phyloP scores from a whole-genome alignment of 495 filamentous ascomycete species.

The Pyrenula aspistea region DNA sequence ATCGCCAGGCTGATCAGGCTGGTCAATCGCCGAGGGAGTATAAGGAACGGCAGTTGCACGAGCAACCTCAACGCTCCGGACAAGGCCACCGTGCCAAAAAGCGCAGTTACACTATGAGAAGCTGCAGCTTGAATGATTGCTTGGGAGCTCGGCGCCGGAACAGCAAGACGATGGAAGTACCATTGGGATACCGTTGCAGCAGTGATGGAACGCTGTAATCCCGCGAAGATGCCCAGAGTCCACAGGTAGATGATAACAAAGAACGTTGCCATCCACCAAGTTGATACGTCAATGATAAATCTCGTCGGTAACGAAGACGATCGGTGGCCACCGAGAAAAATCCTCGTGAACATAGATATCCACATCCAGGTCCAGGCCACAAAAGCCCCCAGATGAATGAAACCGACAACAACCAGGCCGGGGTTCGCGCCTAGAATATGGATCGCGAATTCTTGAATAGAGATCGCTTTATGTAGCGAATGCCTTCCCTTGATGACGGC shows the following conservation, averaged over 20 bases:
- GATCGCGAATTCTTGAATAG: slow-evolving; percentile 82
- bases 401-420: slow-evolving; percentile 68
- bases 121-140: slow-evolving; percentile 76
- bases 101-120: slow-evolving; percentile 63
- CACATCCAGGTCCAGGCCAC: slow-evolving; percentile 90
- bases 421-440: slow-evolving; percentile 78
- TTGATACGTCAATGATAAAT: slow-evolving; percentile 74
- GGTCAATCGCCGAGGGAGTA: slow-evolving; percentile 64
- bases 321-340: slow-evolving; percentile 80
- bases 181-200: slow-evolving; percentile 94
- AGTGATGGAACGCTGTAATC: slow-evolving; percentile 80
- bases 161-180: slow-evolving; percentile 90
- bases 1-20: slow-evolving; percentile 49
- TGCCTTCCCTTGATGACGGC: slow-evolving; percentile 67
- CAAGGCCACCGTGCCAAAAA: slow-evolving; percentile 88
- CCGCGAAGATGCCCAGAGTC: slow-evolving; percentile 76
- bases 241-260: slow-evolving; percentile 93
- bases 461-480: slow-evolving; percentile 65
- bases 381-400: slow-evolving; percentile 61
- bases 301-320: slow-evolving; percentile 25
- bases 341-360: slow-evolving; percentile 91
- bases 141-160: slow-evolving; percentile 60
- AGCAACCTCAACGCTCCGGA: slow-evolving; percentile 69
- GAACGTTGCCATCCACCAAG: slow-evolving; percentile 81
- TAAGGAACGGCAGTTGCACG: slow-evolving; percentile 72